Conservation (phyloP, 1,139 yeast species). For the Geotrichum australiense region DNA sequence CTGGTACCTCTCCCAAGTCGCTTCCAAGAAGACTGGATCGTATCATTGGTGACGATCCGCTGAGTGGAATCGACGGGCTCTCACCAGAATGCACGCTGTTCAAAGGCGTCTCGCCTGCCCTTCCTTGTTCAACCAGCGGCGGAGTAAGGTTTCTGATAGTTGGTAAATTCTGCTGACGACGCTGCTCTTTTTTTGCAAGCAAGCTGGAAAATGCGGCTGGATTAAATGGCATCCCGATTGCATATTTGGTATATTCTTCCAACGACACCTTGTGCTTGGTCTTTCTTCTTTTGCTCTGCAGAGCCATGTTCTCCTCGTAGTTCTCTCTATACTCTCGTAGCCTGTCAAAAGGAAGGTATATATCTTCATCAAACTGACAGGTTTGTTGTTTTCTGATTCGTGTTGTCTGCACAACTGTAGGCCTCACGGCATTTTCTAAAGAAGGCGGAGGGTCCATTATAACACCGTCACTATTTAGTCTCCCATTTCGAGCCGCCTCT, state of each 20-base stretch:
- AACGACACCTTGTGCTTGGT: not conserved
- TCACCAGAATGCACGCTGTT: not conserved
- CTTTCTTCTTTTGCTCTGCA: conserved; percentile 3
- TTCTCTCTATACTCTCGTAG: conserved; percentile 12
- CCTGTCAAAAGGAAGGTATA: conserved; percentile 8
- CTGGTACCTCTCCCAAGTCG: conserved; percentile 9
- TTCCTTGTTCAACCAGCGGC: conserved; percentile 9
- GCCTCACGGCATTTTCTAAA: not conserved
- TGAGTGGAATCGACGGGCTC: conserved; percentile 5
- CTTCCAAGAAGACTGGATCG: conserved; percentile 2
- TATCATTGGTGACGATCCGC: conserved; percentile 5
- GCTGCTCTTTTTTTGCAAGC: not conserved
- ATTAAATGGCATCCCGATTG: conserved; percentile 8
- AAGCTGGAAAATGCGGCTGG: not conserved
- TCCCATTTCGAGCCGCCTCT: conserved; percentile 9
- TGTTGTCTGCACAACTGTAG: not conserved
- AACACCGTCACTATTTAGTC: conserved; percentile 4
- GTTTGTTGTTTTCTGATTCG: conserved; percentile 1
- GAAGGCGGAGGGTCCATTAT: not conserved
- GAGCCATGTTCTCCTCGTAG: conserved; percentile 11
- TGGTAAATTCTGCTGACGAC: too few relatives aligned
- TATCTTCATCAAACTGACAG: conserved; percentile 11
- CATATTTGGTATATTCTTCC: conserved; percentile 6
- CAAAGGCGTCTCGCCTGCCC: not conserved
- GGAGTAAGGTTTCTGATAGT: conserved; percentile 4